Percentiles rank a stretch among this genome's conserved stretches.
Conservation (phyloP, 352 stramenopile species). For the Pythium monospermum region DNA sequence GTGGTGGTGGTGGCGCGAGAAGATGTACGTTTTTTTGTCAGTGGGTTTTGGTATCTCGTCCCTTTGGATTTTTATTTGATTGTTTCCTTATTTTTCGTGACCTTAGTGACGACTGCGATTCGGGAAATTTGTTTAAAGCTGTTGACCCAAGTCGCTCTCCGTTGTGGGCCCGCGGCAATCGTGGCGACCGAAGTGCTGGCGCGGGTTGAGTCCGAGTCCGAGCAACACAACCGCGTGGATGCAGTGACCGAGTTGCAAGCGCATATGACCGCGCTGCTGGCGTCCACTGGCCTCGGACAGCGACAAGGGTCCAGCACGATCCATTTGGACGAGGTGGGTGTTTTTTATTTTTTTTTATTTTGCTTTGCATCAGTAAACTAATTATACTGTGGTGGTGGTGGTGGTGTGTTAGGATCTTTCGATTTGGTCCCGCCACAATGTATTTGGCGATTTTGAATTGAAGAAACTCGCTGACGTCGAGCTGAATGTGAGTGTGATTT, state of each 20-base stretch:
- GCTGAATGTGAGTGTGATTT: constrained; percentile 34
- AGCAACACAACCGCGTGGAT: constrained; percentile 23
- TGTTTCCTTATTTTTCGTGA: not conserved
- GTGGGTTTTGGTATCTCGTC: not conserved
- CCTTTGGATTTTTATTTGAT: not conserved
- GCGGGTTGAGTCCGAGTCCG: not conserved
- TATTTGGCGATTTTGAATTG: constrained; percentile 46
- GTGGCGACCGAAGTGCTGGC: constrained; percentile 29
- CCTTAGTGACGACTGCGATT: constrained; percentile 41
- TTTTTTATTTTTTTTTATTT: not conserved
- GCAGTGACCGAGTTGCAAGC: constrained; percentile 44
- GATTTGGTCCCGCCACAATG: constrained; percentile 24
- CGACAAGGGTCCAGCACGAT: no score
- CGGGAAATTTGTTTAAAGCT: constrained; percentile 43
- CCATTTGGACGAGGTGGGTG: no score
- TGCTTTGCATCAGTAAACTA: not conserved
- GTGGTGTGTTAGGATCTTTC: not conserved
- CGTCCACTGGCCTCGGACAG: constrained; percentile 6
- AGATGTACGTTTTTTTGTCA: constrained; percentile 11
- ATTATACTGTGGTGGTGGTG: not conserved
- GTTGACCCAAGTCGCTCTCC: constrained; percentile 45
- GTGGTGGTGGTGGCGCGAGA: no score
- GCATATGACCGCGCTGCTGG: constrained; percentile 35
- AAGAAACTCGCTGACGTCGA: constrained; percentile 38
- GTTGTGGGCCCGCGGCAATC: constrained; percentile 25